Percentiles rank a stretch among this genome's conserved stretches.
phyloP scores from a whole-genome alignment of 768 basidiomycete genomes.

The Rickenella mellea region DNA sequence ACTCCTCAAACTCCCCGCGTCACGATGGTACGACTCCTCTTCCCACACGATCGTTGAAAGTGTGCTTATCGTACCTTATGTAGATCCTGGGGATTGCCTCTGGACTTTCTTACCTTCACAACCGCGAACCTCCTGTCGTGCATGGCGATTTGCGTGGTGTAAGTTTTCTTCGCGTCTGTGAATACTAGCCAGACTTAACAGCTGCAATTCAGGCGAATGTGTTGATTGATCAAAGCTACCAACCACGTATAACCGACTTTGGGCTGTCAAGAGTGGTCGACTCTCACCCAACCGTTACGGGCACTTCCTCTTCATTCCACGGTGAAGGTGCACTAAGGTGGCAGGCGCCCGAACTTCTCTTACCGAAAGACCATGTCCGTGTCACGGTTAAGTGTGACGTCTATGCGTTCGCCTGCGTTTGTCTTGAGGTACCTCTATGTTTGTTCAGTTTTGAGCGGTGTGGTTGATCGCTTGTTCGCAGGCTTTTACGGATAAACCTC shows the following conservation, averaged over 20 bases:
- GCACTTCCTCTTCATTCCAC: not conserved
- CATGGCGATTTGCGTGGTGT: constrained; percentile 21
- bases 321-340: not conserved
- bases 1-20: not conserved
- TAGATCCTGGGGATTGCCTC: constrained; percentile 9
- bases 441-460: no score
- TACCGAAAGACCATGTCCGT: not conserved
- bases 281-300: constrained; percentile 1
- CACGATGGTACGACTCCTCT: not conserved
- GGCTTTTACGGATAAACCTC: no score
- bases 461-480: no score
- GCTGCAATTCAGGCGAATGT: constrained; percentile 9
- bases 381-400: constrained; percentile 11
- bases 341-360: not conserved
- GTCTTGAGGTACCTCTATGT: constrained; percentile 7
- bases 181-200: not conserved
- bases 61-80: not conserved
- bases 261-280: constrained; percentile 7
- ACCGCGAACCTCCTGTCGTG: constrained; percentile 7
- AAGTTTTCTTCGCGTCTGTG: constrained; percentile 1
- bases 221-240: constrained; percentile 6
- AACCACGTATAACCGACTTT: constrained; percentile 11
- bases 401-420: constrained; percentile 11
- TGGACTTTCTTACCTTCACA: constrained; percentile 18
- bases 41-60: not conserved